Base-by-base conservation (phyloP, 2,329 filamentous ascomycete species). In the Xylariaceae sp. region DNA sequence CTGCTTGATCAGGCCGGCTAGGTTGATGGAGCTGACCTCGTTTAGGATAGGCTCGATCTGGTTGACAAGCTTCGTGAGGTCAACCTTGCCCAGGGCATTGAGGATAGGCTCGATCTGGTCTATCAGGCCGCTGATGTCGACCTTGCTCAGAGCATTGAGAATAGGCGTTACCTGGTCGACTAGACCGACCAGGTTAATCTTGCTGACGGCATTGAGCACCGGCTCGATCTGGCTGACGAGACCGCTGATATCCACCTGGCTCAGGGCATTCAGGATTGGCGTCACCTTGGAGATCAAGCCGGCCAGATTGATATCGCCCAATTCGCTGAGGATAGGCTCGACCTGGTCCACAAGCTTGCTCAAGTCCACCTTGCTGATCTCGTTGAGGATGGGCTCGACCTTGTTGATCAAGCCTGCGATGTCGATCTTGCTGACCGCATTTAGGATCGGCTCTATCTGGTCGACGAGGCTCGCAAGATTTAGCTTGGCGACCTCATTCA, bases 231-330 rank as follows among this genome's bases (percentile, higher is more conserved):
- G 57, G 1, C 47, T 44, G 11, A 64, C 47, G 8, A 64, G 50
- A 0, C 51, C 52, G 5, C 56, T 51, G 0, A 60, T 56, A 30
- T 63, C 53, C 19, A 61, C 57, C 44, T 63, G 56, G 27, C 60
- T 57, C 11, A 55, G 47, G n/a, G 35, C 27, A 3, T 49, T 55
- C 13, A 62, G 47, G 4, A 61, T 47, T 8, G 54, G 49, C 19
- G 56, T 49, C 0, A 57, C 56, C 19, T 60, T 57, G 3, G 45
- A 44, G 1, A 61, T 42, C 0, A 60, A 44, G 6, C 50, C 50
- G 1, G 53, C 35, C 5, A 60, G 33, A 3, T 53, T 55, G 35
- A 56, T 46, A 13, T 58, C 31, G 1, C 43, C 45, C 7, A 52
- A 31, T 1, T 53, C 45, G 1, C 52, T 55, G n/a, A 61, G 44